Evolutionary conservation across 2,329 filamentous ascomycete species (phyloP).

Genomic region (Beauveria varroae): DNA sequence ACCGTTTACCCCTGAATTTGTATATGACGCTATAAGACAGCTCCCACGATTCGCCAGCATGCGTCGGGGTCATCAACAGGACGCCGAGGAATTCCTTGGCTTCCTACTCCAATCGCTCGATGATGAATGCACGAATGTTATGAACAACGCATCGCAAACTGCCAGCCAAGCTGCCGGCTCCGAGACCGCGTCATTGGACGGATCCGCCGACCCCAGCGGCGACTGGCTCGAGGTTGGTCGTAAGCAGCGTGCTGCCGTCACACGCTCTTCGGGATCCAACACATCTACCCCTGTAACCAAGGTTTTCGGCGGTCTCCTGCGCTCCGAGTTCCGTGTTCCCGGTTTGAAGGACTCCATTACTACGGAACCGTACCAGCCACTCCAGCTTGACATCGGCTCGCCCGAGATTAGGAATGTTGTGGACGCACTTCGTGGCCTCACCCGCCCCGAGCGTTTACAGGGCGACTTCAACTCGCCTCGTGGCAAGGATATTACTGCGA

Average conservation of each 20-base stretch:
- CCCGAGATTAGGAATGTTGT: slow-evolving; percentile 82
- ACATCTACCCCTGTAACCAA: slow-evolving; percentile 79
- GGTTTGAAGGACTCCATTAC: slow-evolving; percentile 88
- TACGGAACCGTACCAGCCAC: slow-evolving; percentile 83
- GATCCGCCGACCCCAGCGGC: slow-evolving; percentile 25
- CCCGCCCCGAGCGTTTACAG: slow-evolving; percentile 74
- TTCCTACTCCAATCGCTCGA: slow-evolving; percentile 89
- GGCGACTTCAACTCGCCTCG: slow-evolving; percentile 76
- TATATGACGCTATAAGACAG: slow-evolving; percentile 86
- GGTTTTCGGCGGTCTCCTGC: slow-evolving; percentile 86
- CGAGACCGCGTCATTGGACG: slow-evolving; percentile 20
- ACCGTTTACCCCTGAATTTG: slow-evolving; percentile 85
- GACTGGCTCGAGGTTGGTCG: slow-evolving; percentile 91
- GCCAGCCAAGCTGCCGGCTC: slow-evolving; percentile 28
- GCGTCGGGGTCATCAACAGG: slow-evolving; percentile 94
- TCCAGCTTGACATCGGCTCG: slow-evolving; percentile 90
- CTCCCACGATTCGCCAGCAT: slow-evolving; percentile 86
- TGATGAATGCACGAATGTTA: slow-evolving; percentile 79
- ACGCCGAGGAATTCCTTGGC: slow-evolving; percentile 93
- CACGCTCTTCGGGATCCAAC: slow-evolving; percentile 72
- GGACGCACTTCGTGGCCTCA: slow-evolving; percentile 81
- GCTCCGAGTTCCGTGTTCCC: slow-evolving; percentile 81
- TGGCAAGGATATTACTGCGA: slow-evolving; percentile 68
- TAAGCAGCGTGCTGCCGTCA: slow-evolving; percentile 81
- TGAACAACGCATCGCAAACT: slow-evolving; percentile 31